Evolutionary conservation across 139 green algal species (phyloP).

Genomic region (Chlamydomonas incerta): DNA sequence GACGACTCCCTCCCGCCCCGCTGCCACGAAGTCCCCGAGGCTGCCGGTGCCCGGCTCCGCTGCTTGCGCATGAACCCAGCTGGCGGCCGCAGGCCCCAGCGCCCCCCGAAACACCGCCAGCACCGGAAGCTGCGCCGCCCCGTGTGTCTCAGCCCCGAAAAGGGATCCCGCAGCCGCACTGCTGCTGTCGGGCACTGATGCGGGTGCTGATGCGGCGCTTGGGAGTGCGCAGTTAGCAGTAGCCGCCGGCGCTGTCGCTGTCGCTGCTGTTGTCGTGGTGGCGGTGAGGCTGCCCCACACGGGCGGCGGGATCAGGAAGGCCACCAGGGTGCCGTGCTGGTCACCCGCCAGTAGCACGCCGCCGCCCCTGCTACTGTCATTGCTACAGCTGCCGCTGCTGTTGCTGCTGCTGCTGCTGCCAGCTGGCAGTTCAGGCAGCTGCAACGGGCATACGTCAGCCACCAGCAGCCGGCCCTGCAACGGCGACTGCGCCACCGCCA

Average conservation of each 20-base stretch:
- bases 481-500: conserved; percentile 20
- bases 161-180: too few species aligned
- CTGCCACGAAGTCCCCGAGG: neutral
- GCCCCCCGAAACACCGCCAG: conserved; percentile 7
- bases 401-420: too few species aligned
- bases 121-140: neutral
- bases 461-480: conserved; percentile 20
- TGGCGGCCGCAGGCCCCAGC: conserved; percentile 1
- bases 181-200: too few species aligned
- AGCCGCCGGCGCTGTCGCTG: neutral
- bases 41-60: neutral
- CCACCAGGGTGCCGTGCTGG: conserved; percentile 40
- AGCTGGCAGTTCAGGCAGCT: neutral
- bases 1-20: conserved; percentile 16
- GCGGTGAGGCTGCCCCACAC: neutral
- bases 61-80: conserved; percentile 16
- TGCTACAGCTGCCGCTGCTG: too few species aligned
- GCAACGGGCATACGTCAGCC: neutral
- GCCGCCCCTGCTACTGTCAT: too few species aligned
- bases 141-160: neutral
- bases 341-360: conserved; percentile 33
- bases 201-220: neutral
- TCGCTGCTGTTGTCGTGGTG: too few species aligned
- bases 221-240: too few species aligned
- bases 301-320: conserved; percentile 5